Conservation (phyloP, 108 stramenopile species). For the Fragilariopsis cylindrus region DNA sequence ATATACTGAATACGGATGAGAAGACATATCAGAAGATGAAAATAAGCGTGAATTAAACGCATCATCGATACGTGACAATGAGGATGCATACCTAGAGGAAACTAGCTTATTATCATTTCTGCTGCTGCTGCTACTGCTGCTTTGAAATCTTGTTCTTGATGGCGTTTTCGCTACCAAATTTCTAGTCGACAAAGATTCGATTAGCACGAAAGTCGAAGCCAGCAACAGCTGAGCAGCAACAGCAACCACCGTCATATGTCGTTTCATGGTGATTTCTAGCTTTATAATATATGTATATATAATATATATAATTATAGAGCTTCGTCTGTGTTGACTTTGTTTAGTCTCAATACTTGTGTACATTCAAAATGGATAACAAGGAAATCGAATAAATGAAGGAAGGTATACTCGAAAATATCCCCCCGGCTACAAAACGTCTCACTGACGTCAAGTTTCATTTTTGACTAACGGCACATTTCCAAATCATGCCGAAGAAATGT, state of each 20-base stretch:
- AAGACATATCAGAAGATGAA: neutral
- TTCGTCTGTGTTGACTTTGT: no score
- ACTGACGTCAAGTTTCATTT: no score
- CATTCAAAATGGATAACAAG: no score
- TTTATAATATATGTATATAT: no score
- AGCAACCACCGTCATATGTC: neutral
- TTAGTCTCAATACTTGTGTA: no score
- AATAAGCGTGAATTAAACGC: slow-evolving; percentile 1
- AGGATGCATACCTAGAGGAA: neutral
- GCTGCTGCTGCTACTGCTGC: no score
- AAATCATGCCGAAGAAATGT: no score
- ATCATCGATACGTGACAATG: neutral
- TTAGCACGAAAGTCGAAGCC: slow-evolving; percentile 1
- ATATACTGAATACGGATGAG: slow-evolving; percentile 13
- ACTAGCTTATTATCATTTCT: neutral
- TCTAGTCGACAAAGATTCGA: neutral
- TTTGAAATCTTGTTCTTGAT: neutral
- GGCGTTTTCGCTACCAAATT: neutral
- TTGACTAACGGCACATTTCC: no score
- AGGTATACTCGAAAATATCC: no score
- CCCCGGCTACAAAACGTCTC: no score
- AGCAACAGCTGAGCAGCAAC: neutral
- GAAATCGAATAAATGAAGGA: no score
- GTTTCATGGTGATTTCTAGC: neutral
- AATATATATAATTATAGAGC: no score